Percentiles rank a stretch among this genome's conserved stretches.
These are phyloP conservation scores for Pestalotiopsis sp. DNA, from an alignment of 2,329 filamentous ascomycete species.

Conservation along the genomic window DNA sequence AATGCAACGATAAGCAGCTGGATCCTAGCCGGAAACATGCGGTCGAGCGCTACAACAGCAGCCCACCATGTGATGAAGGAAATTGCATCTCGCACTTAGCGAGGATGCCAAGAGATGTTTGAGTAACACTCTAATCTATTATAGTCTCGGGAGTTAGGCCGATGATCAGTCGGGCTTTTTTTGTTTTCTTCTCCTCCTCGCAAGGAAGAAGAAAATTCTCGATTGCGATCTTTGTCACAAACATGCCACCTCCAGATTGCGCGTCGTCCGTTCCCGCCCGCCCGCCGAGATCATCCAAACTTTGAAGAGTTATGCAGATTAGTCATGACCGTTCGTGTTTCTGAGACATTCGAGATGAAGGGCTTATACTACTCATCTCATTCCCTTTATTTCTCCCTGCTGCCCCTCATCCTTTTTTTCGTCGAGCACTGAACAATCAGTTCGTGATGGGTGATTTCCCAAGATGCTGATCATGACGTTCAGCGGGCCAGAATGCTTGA, in stretches of 20 bases:
- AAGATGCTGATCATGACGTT: constrained; percentile 11
- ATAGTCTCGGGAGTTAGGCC: not conserved
- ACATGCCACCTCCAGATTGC: not conserved
- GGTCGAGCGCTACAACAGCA: not conserved
- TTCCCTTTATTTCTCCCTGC: no score
- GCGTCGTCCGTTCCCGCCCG: not conserved
- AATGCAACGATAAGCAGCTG: not conserved
- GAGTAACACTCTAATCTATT: not conserved
- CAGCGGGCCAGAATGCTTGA: not conserved
- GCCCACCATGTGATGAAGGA: not conserved
- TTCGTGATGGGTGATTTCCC: not conserved
- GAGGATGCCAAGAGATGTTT: not conserved
- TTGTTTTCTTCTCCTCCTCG: not conserved
- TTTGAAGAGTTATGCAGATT: no score
- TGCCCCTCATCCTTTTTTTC: no score
- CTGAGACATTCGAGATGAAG: no score
- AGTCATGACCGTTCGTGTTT: no score
- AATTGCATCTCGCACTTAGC: not conserved
- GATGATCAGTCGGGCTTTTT: not conserved
- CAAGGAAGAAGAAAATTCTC: not conserved
- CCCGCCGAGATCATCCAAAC: no score
- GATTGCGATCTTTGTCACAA: not conserved
- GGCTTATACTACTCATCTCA: no score
- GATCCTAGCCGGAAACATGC: not conserved
- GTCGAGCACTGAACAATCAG: no score